Base-by-base conservation (phyloP, 164 flowering plant genomes). In the Vitis riparia region DNA sequence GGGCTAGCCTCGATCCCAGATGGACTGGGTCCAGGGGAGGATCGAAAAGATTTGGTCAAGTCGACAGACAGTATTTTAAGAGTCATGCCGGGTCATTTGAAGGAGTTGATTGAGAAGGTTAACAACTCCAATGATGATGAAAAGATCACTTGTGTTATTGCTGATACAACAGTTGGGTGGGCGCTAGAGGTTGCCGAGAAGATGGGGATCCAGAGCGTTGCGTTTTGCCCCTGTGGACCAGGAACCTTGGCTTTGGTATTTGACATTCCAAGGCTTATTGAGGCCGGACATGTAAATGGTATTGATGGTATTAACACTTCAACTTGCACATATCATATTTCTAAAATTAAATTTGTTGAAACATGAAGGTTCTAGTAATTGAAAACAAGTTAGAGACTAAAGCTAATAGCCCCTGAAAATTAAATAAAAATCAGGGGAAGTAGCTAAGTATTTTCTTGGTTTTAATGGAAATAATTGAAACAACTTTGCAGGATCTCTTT, bases 81-180 rank as follows among this genome's bases (percentile, higher is more conserved):
- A 1, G 55, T 32, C 59, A 72, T 78, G 75, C 78, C 78, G 1
- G 44, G 51, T 15, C 32, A 61, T 15, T 29, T 75, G 49, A 66
- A 75, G 60, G 68, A 71, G 47, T 37, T 78, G 59, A 71, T 74
- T 6, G 17, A 15, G 44, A 27, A 61, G 51, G 51, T 62, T 11
- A 63, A 74, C 11, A 56, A 47, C 19, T 19, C 10, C 1, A 68
- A 47, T 13, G 30, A 62, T 11, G 70, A 72, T 7, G 27, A 23
- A 1, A 55, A 71, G 27, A 55, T 80, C 32, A 69, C 74, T 7
- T 80, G 79, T 64, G 64, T 82, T 8, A 70, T 80, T 3, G 81
- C 80, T 55, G 83, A 80, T 64, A 65, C 14, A 17, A 3, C 13
- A 11, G 14, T 71, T 13, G 68, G 67, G 8, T 79, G 77, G 75